These are phyloP conservation scores for Colletotrichum caudatum DNA, from an alignment of 2,329 filamentous ascomycete genomes.

Conservation along the genomic window DNA sequence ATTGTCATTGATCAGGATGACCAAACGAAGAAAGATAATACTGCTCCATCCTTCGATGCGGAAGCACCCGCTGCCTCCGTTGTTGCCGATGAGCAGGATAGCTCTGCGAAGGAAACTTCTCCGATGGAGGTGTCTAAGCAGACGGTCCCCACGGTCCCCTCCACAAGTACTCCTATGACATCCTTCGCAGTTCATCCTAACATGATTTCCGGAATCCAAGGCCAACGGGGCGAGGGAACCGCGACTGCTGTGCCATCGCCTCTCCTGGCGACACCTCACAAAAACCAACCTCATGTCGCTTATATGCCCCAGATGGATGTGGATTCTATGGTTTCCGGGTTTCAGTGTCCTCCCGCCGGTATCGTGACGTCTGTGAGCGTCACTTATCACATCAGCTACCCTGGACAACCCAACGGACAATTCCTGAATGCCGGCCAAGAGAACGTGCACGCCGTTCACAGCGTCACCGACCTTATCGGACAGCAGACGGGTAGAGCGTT, in stretches of 20 bases:
- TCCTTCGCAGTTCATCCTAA: neutral
- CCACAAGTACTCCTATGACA: neutral
- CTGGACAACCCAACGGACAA: neutral
- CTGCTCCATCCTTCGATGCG: neutral
- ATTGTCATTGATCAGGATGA: neutral
- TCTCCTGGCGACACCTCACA: neutral
- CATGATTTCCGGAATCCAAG: neutral
- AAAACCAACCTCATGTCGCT: neutral
- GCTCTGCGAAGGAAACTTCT: neutral
- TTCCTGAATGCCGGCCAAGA: neutral
- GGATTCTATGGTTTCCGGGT: conserved; percentile 7
- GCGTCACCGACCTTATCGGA: neutral
- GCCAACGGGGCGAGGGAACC: neutral
- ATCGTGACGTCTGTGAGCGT: conserved; percentile 21
- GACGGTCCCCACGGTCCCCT: too few species aligned
- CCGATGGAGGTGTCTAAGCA: neutral
- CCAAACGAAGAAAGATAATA: neutral
- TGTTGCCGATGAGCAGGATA: neutral
- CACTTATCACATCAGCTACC: conserved; percentile 32
- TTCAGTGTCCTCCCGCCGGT: conserved; percentile 3
- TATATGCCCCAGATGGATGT: conserved; percentile 1
- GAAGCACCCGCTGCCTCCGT: neutral
- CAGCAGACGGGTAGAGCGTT: neutral
- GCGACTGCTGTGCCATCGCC: neutral
- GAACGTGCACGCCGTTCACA: too few species aligned